phyloP scores from a whole-genome alignment of 2,329 filamentous ascomycete species.

The Corniculantispora saksenae region DNA sequence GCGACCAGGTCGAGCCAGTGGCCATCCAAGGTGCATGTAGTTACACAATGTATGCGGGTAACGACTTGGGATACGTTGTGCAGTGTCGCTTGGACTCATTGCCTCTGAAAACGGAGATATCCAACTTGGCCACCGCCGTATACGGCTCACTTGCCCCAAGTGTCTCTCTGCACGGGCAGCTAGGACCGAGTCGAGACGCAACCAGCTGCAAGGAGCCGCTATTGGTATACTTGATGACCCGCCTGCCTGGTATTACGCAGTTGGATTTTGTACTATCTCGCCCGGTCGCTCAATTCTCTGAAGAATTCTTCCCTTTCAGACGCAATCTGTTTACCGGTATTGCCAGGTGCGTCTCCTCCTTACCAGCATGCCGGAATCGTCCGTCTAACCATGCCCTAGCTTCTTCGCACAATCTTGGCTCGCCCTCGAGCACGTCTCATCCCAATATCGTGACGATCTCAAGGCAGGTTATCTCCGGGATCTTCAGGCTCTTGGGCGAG shows the following conservation, averaged over 20 bases:
- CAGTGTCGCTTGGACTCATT: slow-evolving; percentile 41
- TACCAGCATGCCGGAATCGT: slow-evolving; percentile 25
- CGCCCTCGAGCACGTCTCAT: not conserved
- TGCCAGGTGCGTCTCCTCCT: slow-evolving; percentile 36
- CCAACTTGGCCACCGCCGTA: slow-evolving; percentile 30
- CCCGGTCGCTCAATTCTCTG: slow-evolving; percentile 36
- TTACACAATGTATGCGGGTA: slow-evolving; percentile 42
- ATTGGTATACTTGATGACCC: slow-evolving; percentile 38
- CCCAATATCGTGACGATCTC: not conserved
- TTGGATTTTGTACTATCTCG: slow-evolving; percentile 39
- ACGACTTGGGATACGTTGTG: slow-evolving; percentile 34
- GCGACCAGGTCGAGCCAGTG: slow-evolving; percentile 34
- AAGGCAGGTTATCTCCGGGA: not conserved
- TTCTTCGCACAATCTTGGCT: slow-evolving; percentile 28
- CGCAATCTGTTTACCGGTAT: slow-evolving; percentile 38
- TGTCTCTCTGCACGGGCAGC: slow-evolving; percentile 31
- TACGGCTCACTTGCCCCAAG: slow-evolving; percentile 34
- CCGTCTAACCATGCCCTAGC: slow-evolving; percentile 31
- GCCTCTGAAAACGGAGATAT: slow-evolving; percentile 33
- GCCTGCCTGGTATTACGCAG: slow-evolving; percentile 36
- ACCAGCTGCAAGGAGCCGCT: slow-evolving; percentile 33
- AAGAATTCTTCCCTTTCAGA: slow-evolving; percentile 33
- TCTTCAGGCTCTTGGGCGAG: not conserved
- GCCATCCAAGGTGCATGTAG: slow-evolving; percentile 39
- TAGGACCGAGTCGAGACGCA: slow-evolving; percentile 23